Percentiles rank a stretch among this genome's conserved stretches.
phyloP scores from a whole-genome alignment of 2,329 filamentous ascomycete genomes.

The Fusarium chaquense region DNA sequence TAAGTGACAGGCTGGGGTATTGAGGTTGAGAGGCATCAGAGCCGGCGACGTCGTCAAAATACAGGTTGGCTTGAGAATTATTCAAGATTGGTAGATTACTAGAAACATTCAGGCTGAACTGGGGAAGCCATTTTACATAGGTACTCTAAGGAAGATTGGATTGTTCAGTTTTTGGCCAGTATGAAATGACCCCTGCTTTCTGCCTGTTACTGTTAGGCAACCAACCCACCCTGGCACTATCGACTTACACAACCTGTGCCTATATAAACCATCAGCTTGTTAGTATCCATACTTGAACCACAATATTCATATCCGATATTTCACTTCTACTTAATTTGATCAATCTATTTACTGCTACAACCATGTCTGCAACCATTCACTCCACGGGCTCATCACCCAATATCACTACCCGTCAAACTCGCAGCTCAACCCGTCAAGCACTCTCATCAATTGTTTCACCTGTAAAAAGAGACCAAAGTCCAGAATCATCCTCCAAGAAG shows the following conservation, averaged over 20 bases:
- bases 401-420: constrained; percentile 17
- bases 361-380: constrained; percentile 18
- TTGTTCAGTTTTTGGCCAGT: not conserved
- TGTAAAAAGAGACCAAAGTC: not conserved
- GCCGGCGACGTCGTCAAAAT: constrained; percentile 47
- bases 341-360: not conserved
- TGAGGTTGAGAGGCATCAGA: constrained; percentile 31
- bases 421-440: constrained; percentile 25
- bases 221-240: constrained; percentile 1
- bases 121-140: not conserved
- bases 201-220: constrained; percentile 33
- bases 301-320: not conserved
- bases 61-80: constrained; percentile 65
- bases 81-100: constrained; percentile 65
- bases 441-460: constrained; percentile 1
- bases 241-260: not conserved
- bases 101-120: constrained; percentile 49
- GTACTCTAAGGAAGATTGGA: not conserved
- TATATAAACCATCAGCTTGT: constrained; percentile 1
- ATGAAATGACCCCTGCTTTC: not conserved
- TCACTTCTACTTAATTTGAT: not conserved
- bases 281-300: not conserved
- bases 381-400: not conserved
- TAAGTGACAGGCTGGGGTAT: constrained; percentile 51
- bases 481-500: not conserved